Evolutionary conservation across 768 basidiomycete genomes (phyloP), one percentile per base, ranked within the genome.

Genomic region (Boletus eberwhitei): DNA sequence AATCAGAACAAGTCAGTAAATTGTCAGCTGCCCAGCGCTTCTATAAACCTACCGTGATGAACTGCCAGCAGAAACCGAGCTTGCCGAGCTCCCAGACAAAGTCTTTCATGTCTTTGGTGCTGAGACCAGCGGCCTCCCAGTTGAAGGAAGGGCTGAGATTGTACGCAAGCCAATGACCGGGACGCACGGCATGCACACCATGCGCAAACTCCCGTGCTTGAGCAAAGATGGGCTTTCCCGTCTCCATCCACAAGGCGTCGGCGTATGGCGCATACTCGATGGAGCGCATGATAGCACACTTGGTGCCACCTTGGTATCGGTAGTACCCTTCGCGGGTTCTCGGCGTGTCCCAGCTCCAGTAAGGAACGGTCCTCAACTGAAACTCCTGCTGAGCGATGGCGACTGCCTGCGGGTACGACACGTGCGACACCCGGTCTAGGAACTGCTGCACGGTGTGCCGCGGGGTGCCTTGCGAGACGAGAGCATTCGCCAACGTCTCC

Each of bases 11-110:
- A 16, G 41, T 54, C 46, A 49, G 36, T 58, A 36, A 57, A 53
- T 59, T 35, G 8, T 11, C 22, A 5, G 1, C 53, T 52, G 9
- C 46, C 8, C 1, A 47, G 5, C 44, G 7, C 21, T 11, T 16
- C 45, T 8, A 19, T 37, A 31, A n/a, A 70, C 89, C 64, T 48
- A 94, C 92, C 62, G 95, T 97, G 73, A 98, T 97, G 77, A 99
- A 98, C 72, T 98, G 95, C 94, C 95, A 98, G 63, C 94, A 87
- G 73, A 98, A 98, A 35, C 95, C 95, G 44, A 97, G 84, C 77
- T 89, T 95, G 44, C 92, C 96, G 24, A 99, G 79, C 64, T 92
- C 81, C 96, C 95, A 96, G 36, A 98, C 83, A 69, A 83, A 98
- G 37, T 79, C 74, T 71, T 90, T 80, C 93, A 93, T 98, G 61